phyloP scores from a whole-genome alignment of 2,329 filamentous ascomycete species.

The Curvularia sp. region DNA sequence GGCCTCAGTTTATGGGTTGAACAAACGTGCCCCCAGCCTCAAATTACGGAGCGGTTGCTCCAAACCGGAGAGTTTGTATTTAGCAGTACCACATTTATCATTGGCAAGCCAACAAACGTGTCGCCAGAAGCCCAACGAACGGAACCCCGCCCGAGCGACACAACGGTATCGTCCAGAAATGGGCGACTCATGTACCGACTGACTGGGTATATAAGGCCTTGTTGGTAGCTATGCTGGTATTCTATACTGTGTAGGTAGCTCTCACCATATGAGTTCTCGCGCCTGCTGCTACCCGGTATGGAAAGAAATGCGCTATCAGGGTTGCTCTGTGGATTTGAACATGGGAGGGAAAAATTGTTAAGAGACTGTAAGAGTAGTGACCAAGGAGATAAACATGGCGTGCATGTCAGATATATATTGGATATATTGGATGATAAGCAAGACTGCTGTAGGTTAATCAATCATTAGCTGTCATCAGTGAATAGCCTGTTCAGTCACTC shows the following conservation, averaged over 20 bases:
- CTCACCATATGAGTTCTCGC: constrained; percentile 3
- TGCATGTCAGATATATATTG: not conserved
- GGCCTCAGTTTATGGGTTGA: too few species aligned
- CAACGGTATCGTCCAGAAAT: too few species aligned
- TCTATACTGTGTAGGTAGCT: not conserved
- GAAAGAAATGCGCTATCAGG: constrained; percentile 2
- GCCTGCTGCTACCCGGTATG: not conserved
- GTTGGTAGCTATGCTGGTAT: not conserved
- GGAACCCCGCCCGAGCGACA: too few species aligned
- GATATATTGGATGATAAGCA: not conserved
- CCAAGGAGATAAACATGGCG: not conserved
- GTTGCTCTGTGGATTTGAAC: not conserved
- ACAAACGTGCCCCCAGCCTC: too few species aligned
- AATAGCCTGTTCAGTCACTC: not conserved
- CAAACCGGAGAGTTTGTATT: too few species aligned
- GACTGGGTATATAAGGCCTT: not conserved
- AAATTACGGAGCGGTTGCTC: too few species aligned
- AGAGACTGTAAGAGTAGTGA: not conserved
- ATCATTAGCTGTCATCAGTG: not conserved
- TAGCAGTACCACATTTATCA: too few species aligned
- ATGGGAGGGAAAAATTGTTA: not conserved
- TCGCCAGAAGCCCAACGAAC: too few species aligned
- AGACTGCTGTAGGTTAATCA: not conserved
- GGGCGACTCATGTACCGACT: too few species aligned
- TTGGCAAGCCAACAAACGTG: too few species aligned